Evolutionary conservation across 257 asterid genomes (phyloP), one percentile per base, ranked within the genome.

Genomic region (Penstemon davidsonii): DNA sequence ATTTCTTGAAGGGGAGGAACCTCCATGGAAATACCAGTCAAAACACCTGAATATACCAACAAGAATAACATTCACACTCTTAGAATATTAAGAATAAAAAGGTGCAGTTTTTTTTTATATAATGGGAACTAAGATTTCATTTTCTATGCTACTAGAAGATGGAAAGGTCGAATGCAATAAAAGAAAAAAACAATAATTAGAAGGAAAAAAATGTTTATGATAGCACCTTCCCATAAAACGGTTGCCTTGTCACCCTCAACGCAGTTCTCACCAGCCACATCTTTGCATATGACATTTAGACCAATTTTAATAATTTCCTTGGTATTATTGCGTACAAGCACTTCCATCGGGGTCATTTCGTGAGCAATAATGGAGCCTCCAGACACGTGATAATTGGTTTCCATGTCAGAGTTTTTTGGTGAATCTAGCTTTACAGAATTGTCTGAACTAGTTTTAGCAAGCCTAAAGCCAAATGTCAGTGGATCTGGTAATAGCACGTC

Each of bases 211-310:
- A 53, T 44, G 41, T 53, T 66, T 61, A 50, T 70, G 78, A 51
- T 60, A 66, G 64, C 63, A 94, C 99, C 99, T 88, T 95, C 96
- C 99, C 99, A 94, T 64, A 94, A 75, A 73, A 91, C 97, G 3
- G 97, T 91, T 37, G 96, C 97, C 70, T 83, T 88, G 76, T 87
- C 89, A 3, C 96, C 93, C 68, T 94, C 95, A 3, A 83, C 78
- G 78, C 99, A 94, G 89, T 94, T 94, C 77, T 91, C 88, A 60
- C 96, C 97, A 62, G 99, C 99, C 73, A 94, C 97, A 73, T 94
- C 97, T 82, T 87, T 91, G 85, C 99, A 94, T 64, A 85, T 77
- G 73, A 94, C 73, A 79, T 87, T 84, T 33, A 94, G 95, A 73
- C 83, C 83, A 76, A 91, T 78, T 73, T 67, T 75, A 65, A 94